Evolutionary conservation across 805 yeast genomes (phyloP).

Genomic region (Candida pseudofarinosa): DNA sequence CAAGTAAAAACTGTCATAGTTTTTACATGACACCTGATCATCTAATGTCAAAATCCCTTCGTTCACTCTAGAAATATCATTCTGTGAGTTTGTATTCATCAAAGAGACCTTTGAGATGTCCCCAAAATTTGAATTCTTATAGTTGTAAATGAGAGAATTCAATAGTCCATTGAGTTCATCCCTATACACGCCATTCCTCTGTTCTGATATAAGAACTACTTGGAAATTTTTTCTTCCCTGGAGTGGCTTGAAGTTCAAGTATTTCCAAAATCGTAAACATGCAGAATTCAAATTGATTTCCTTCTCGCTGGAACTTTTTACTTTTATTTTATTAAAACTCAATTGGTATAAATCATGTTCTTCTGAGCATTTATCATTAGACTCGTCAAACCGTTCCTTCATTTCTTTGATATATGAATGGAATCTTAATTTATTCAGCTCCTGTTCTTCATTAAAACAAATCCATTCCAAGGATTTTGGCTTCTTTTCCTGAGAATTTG

Average conservation of each 20-base stretch:
- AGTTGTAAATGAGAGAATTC: constrained; percentile 38
- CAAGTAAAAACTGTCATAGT: constrained; percentile 25
- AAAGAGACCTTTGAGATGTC: constrained; percentile 28
- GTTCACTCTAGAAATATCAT: constrained; percentile 26
- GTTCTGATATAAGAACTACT: constrained; percentile 43
- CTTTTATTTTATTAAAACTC: constrained; percentile 23
- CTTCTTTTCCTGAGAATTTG: constrained; percentile 16
- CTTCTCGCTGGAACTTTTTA: constrained; percentile 29
- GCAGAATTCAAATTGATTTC: constrained; percentile 43
- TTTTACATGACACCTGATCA: constrained; percentile 13
- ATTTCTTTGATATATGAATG: constrained; percentile 17
- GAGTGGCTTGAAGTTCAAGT: constrained; percentile 53
- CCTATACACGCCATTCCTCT: constrained; percentile 18
- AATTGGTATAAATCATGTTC: constrained; percentile 22
- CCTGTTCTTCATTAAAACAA: constrained; percentile 16
- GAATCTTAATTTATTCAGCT: constrained; percentile 15
- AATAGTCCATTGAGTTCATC: constrained; percentile 35
- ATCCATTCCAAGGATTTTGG: constrained; percentile 33
- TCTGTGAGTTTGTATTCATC: constrained; percentile 22
- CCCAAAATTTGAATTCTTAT: constrained; percentile 50
- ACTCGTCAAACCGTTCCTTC: constrained; percentile 9
- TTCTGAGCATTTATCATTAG: constrained; percentile 6
- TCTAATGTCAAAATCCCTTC: constrained; percentile 24
- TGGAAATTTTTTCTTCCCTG: constrained; percentile 48
- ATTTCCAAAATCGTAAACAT: constrained; percentile 53